Evolutionary conservation across 202 grass and related monocot species (phyloP).

Genomic region (Musa balbisiana): DNA sequence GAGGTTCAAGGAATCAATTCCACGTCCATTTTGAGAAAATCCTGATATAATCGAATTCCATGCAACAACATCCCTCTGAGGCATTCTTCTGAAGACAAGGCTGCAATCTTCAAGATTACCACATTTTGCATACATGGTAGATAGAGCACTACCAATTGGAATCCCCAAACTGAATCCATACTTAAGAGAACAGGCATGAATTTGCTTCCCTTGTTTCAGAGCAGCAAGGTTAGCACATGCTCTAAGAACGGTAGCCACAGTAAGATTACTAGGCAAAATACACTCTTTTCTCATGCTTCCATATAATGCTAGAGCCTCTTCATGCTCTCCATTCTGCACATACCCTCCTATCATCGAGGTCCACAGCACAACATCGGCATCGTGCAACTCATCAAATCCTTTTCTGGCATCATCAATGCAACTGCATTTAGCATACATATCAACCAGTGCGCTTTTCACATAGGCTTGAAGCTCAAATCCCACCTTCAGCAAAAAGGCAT

Average conservation of each 20-base stretch:
- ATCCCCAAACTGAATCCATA: slow-evolving; percentile 45
- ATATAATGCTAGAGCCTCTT: slow-evolving; percentile 58
- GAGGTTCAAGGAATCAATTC: slow-evolving; percentile 50
- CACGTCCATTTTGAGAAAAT: slow-evolving; percentile 65
- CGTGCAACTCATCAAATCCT: slow-evolving; percentile 49
- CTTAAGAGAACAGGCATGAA: slow-evolving; percentile 55
- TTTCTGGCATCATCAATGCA: slow-evolving; percentile 48
- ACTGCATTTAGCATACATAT: slow-evolving; percentile 72
- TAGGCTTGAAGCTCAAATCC: slow-evolving; percentile 57
- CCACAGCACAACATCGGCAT: slow-evolving; percentile 56
- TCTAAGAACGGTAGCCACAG: slow-evolving; percentile 49
- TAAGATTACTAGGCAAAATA: slow-evolving; percentile 48
- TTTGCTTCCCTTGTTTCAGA: slow-evolving; percentile 59
- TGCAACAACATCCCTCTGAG: slow-evolving; percentile 50
- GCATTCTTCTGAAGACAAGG: slow-evolving; percentile 54
- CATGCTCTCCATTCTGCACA: slow-evolving; percentile 71
- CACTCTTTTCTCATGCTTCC: slow-evolving; percentile 48
- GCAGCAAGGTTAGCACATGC: slow-evolving; percentile 52
- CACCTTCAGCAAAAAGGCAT: slow-evolving; percentile 57
- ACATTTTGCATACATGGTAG: slow-evolving; percentile 83
- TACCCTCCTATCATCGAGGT: slow-evolving; percentile 57
- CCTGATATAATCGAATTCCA: slow-evolving; percentile 83
- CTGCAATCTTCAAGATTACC: slow-evolving; percentile 56
- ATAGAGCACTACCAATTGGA: slow-evolving; percentile 64
- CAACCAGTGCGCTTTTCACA: slow-evolving; percentile 64